A percentile compares a stretch with the other conserved stretches of the same genome.
Conservation (phyloP, 306 rosid species). For the Albizia julibrissin region DNA sequence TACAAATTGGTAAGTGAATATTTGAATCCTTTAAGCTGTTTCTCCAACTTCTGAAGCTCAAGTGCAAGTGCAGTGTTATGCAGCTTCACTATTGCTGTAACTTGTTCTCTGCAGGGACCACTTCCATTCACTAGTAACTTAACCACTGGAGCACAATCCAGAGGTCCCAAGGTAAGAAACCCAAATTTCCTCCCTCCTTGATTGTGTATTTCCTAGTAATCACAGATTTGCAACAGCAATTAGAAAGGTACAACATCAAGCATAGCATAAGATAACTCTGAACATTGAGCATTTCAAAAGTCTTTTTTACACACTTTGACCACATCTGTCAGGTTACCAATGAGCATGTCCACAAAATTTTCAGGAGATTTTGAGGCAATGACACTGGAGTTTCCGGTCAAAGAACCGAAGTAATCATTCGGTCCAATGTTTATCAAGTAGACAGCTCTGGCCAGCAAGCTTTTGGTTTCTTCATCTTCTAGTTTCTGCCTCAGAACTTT, state of each 20-base stretch:
- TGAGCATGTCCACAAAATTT: conserved; percentile 55
- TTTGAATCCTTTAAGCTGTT: conserved; percentile 49
- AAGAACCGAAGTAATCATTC: conserved; percentile 60
- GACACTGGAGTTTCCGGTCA: conserved; percentile 42
- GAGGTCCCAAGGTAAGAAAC: conserved; percentile 33
- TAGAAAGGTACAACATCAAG: not conserved
- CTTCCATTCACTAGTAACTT: conserved; percentile 31
- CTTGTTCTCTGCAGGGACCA: conserved; percentile 31
- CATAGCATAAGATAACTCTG: not conserved
- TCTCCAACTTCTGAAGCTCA: conserved; percentile 38
- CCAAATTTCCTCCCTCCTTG: conserved; percentile 61
- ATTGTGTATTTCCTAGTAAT: conserved; percentile 41
- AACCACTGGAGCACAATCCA: conserved; percentile 39
- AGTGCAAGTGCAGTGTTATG: conserved; percentile 42
- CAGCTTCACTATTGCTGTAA: conserved; percentile 23
- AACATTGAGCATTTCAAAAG: not conserved
- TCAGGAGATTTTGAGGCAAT: conserved; percentile 43
- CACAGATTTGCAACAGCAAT: not conserved
- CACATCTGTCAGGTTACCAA: conserved; percentile 60
- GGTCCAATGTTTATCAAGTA: conserved; percentile 60
- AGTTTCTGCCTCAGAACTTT: conserved; percentile 43
- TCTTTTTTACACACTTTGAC: conserved; percentile 51
- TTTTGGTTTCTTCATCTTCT: conserved; percentile 40
- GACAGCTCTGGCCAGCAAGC: conserved; percentile 54
- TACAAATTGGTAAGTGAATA: conserved; percentile 42